A percentile compares a stretch with the other conserved stretches of the same genome.
Evolutionary conservation across 345 rosid species (phyloP).

Genomic region (Sisymbrium irio): DNA sequence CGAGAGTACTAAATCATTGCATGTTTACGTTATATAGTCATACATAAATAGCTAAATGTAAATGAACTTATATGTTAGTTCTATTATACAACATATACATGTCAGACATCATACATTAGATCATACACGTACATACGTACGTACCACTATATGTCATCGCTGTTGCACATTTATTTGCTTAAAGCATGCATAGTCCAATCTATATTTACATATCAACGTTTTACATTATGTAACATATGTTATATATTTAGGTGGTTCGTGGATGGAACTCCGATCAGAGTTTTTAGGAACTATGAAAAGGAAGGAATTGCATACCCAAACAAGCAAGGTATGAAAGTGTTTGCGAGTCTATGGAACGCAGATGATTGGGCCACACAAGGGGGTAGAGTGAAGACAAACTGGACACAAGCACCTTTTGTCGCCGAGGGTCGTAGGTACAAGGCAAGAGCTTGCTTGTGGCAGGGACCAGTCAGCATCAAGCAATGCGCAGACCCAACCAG

Average conservation of each 20-base stretch:
- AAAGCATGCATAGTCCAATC: neutral
- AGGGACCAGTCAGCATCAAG: slow-evolving; percentile 47
- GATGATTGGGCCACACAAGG: slow-evolving; percentile 81
- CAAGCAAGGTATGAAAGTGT: slow-evolving; percentile 68
- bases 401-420: slow-evolving; percentile 54
- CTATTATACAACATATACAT: neutral
- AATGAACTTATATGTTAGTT: neutral
- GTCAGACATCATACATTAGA: neutral
- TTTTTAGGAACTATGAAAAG: slow-evolving; percentile 52
- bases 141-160: neutral
- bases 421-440: slow-evolving; percentile 49
- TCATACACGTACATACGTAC: too few relatives aligned
- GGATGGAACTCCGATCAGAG: slow-evolving; percentile 57
- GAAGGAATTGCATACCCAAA: slow-evolving; percentile 64
- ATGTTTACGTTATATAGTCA: neutral
- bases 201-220: neutral
- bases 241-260: slow-evolving; percentile 49
- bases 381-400: slow-evolving; percentile 61
- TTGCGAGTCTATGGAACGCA: slow-evolving; percentile 72
- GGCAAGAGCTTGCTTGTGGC: slow-evolving; percentile 64
- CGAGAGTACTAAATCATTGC: neutral
- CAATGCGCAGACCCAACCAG: slow-evolving; percentile 43
- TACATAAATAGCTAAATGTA: neutral
- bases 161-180: neutral
- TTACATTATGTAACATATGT: slow-evolving; percentile 9